phyloP scores from a whole-genome alignment of 495 filamentous ascomycete genomes.

The Darksidea phi region DNA sequence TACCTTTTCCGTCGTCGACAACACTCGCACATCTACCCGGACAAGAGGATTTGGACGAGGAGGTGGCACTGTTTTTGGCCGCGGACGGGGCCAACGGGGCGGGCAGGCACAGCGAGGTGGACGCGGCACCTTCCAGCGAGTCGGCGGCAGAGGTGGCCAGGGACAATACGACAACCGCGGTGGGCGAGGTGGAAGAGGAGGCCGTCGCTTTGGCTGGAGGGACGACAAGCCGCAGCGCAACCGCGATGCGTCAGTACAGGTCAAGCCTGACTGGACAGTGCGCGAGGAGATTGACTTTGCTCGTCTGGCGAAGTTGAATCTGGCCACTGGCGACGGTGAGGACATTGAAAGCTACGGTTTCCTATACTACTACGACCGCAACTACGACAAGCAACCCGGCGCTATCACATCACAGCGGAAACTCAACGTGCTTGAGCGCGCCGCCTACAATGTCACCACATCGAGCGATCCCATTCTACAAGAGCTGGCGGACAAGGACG shows the following conservation, averaged over 20 bases:
- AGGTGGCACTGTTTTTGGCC: conserved; percentile 73
- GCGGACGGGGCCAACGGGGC: conserved; percentile 71
- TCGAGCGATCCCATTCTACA: conserved; percentile 95
- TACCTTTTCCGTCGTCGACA: conserved; percentile 96
- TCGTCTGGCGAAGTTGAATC: conserved; percentile 88
- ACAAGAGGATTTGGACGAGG: conserved; percentile 81
- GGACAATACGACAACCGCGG: conserved; percentile 55
- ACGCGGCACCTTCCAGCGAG: conserved; percentile 48
- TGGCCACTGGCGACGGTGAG: conserved; percentile 91
- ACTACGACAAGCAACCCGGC: conserved; percentile 86
- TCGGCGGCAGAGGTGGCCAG: conserved; percentile 63
- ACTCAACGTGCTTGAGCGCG: conserved; percentile 82
- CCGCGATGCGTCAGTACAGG: conserved; percentile 88
- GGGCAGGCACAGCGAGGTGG: conserved; percentile 55
- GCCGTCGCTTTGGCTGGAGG: conserved; percentile 94
- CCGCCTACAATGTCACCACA: conserved; percentile 96
- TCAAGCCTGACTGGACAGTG: conserved; percentile 92
- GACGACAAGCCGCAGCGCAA: conserved; percentile 98
- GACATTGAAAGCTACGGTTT: conserved; percentile 94
- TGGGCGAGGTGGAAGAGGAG: conserved; percentile 62
- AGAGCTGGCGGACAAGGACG: conserved; percentile 92
- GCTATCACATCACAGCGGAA: conserved; percentile 78
- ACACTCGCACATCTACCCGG: conserved; percentile 79
- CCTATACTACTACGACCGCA: conserved; percentile 94
- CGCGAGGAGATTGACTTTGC: conserved; percentile 98